phyloP scores from a whole-genome alignment of 768 basidiomycete genomes.

The Xerocomellus intermedius region DNA sequence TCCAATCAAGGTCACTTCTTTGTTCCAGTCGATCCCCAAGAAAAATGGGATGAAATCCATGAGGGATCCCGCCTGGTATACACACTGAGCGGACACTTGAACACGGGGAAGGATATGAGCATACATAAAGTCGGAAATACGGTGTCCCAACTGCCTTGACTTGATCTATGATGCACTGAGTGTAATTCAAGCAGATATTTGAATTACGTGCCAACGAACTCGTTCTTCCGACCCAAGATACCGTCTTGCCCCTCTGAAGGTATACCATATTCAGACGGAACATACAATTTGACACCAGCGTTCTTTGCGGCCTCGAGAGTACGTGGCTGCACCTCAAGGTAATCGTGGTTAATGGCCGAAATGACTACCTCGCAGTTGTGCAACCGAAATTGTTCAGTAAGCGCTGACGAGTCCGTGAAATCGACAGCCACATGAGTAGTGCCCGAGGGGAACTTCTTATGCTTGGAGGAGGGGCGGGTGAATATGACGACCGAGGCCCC shows the following conservation, averaged over 20 bases:
- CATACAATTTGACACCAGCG: conserved; percentile 27
- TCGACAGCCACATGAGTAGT: conserved; percentile 11
- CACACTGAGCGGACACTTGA: background rate
- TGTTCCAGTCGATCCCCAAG: conserved; percentile 13
- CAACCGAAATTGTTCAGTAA: conserved; percentile 11
- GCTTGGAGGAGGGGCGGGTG: conserved; percentile 9
- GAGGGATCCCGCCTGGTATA: conserved; percentile 18
- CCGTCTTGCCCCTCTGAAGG: conserved; percentile 23
- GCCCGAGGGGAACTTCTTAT: conserved; percentile 9
- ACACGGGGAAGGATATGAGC: background rate
- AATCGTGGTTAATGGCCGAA: conserved; percentile 22
- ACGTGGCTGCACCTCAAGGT: conserved; percentile 19
- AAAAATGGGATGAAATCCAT: conserved; percentile 28
- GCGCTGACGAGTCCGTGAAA: conserved; percentile 7
- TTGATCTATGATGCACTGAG: conserved; percentile 4
- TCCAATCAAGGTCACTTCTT: conserved; percentile 18
- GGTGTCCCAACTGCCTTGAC: conserved; percentile 15
- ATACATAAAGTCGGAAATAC: conserved; percentile 22
- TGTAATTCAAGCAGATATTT: background rate
- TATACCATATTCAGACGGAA: conserved; percentile 31
- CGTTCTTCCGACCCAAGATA: conserved; percentile 14
- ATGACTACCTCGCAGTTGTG: conserved; percentile 28
- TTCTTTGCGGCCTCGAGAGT: conserved; percentile 31
- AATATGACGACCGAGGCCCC: conserved; percentile 14
- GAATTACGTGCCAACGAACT: conserved; percentile 14